These are phyloP conservation scores for Massospora cicadina DNA, from an alignment of 371 early-diverging fungal species.

Conservation along the genomic window DNA sequence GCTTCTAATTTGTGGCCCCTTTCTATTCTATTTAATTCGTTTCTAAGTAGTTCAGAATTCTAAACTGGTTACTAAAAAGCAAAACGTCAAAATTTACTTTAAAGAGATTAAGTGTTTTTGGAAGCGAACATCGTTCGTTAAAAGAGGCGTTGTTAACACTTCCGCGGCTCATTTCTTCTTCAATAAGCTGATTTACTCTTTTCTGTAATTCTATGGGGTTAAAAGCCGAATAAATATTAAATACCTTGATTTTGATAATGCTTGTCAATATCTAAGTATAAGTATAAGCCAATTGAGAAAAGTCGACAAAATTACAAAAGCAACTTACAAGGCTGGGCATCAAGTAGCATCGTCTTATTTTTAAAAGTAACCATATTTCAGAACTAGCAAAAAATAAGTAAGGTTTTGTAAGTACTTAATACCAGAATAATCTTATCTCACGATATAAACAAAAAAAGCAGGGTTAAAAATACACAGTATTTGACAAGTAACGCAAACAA, in stretches of 20 bases:
- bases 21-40: neutral
- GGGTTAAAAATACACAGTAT: too few species aligned
- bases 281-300: neutral
- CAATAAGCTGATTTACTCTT: constrained; percentile 2
- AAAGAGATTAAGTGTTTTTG: neutral
- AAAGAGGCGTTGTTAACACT: neutral
- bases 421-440: too few species aligned
- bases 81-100: neutral
- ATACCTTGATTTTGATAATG: constrained; percentile 4
- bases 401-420: too few species aligned
- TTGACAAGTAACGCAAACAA: too few species aligned
- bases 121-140: neutral
- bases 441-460: too few species aligned
- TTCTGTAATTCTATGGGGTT: neutral
- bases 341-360: neutral
- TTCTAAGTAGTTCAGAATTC: neutral
- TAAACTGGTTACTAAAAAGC: neutral
- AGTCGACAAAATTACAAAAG: neutral
- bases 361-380: too few species aligned
- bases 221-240: neutral
- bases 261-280: constrained; percentile 7
- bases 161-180: constrained; percentile 1
- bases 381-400: too few species aligned
- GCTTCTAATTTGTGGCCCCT: neutral
- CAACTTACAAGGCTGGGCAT: neutral